phyloP scores from a whole-genome alignment of 306 rosid species.

The Vicia faba region DNA sequence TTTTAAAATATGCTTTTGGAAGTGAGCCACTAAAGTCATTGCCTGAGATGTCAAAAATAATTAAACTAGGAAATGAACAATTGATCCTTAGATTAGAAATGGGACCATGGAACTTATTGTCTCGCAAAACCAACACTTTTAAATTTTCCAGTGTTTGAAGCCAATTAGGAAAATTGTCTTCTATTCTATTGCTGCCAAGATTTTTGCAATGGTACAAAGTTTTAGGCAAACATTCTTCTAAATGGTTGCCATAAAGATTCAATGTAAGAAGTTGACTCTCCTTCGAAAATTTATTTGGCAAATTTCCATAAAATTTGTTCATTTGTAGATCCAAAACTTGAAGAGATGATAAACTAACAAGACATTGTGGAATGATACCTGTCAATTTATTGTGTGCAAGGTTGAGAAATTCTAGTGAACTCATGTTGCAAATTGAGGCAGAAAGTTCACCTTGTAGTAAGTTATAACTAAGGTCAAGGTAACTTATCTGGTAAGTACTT shows the following conservation, averaged over 20 bases:
- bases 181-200: slow-evolving; percentile 30
- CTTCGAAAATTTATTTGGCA: slow-evolving; percentile 7
- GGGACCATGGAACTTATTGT: slow-evolving; percentile 42
- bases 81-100: slow-evolving; percentile 1
- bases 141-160: slow-evolving; percentile 32
- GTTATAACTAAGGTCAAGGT: slow-evolving; percentile 28
- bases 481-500: fast-evolving
- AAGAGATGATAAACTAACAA: not conserved
- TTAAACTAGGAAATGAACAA: not conserved
- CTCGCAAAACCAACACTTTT: slow-evolving; percentile 35
- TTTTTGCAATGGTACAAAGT: not conserved
- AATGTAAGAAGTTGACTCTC: fast-evolving
- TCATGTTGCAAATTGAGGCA: not conserved
- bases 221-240: slow-evolving; percentile 36
- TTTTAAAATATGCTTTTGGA: not conserved
- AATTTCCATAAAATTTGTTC: slow-evolving; percentile 35
- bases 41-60: slow-evolving; percentile 23
- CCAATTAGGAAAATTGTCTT: slow-evolving; percentile 45
- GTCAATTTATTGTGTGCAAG: slow-evolving; percentile 28
- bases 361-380: slow-evolving; percentile 36
- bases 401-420: too few relatives aligned
- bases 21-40: slow-evolving; percentile 25
- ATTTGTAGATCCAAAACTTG: slow-evolving; percentile 18
- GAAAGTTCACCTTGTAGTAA: slow-evolving; percentile 15
- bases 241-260: slow-evolving; percentile 33